These are phyloP conservation scores for Agaricus blazei DNA, from an alignment of 768 basidiomycete genomes.

Conservation along the genomic window DNA sequence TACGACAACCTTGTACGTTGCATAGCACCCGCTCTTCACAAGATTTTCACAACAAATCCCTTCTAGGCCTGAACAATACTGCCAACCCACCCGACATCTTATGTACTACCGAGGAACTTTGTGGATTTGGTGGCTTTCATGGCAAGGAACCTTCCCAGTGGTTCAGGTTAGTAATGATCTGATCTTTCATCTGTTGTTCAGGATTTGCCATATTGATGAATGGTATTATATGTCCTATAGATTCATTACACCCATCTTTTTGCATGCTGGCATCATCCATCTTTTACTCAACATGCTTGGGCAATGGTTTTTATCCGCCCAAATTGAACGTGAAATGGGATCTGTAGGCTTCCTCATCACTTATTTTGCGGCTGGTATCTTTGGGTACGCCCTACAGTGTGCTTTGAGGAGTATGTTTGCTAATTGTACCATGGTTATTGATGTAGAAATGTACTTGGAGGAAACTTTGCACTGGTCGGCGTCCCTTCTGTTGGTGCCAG, in stretches of 20 bases:
- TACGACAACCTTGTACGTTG: constrained; percentile 53
- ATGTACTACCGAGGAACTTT: constrained; percentile 78
- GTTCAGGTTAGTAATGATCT: constrained; percentile 32
- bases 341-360: constrained; percentile 79
- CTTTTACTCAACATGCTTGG: constrained; percentile 86
- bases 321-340: constrained; percentile 91
- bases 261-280: constrained; percentile 97
- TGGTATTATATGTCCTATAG: constrained; percentile 28
- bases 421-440: not conserved
- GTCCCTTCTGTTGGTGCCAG: constrained; percentile 88
- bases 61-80: constrained; percentile 74
- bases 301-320: constrained; percentile 73
- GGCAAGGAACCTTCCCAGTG: constrained; percentile 39
- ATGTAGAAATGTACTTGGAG: constrained; percentile 77
- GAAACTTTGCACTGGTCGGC: constrained; percentile 89
- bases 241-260: constrained; percentile 84
- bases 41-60: not conserved
- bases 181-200: not conserved
- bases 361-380: constrained; percentile 89
- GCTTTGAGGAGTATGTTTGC: not conserved
- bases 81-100: constrained; percentile 65
- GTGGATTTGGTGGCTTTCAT: constrained; percentile 75
- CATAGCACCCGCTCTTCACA: not conserved
- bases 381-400: constrained; percentile 52
- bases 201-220: not conserved